phyloP scores from a whole-genome alignment of 768 basidiomycete species.

The Termitomyces sp. region DNA sequence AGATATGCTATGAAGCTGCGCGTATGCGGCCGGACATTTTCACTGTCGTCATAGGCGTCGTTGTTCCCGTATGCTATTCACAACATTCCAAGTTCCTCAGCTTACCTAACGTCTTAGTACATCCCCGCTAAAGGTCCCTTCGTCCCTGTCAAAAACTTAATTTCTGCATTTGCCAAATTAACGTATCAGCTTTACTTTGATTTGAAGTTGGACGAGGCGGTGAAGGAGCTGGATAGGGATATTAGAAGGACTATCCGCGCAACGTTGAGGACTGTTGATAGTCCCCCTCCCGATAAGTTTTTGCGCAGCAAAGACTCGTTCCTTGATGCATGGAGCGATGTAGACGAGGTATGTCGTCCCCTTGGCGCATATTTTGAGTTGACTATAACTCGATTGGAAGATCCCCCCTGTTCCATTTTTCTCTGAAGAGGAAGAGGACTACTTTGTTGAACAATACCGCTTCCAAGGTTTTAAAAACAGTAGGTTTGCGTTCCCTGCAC shows the following conservation, averaged over 20 bases:
- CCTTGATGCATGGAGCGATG: slow-evolving; percentile 47
- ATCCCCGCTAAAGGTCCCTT: slow-evolving; percentile 50
- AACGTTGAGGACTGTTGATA: slow-evolving; percentile 47
- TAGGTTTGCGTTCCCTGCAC: slow-evolving; percentile 26
- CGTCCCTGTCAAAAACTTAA: slow-evolving; percentile 39
- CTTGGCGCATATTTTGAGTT: too few relatives aligned
- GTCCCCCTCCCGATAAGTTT: slow-evolving; percentile 55
- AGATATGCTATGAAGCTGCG: slow-evolving; percentile 65
- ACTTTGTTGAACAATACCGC: slow-evolving; percentile 60
- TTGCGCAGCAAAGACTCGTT: slow-evolving; percentile 47
- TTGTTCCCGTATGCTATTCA: slow-evolving; percentile 49
- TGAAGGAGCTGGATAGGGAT: slow-evolving; percentile 52
- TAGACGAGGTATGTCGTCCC: slow-evolving; percentile 33
- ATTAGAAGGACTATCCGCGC: slow-evolving; percentile 55
- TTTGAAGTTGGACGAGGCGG: slow-evolving; percentile 40
- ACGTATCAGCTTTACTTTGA: slow-evolving; percentile 67
- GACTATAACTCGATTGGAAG: slow-evolving; percentile 26
- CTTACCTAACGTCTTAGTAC: slow-evolving; percentile 40
- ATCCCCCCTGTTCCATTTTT: slow-evolving; percentile 64
- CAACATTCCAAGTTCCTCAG: not conserved
- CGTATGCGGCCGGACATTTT: slow-evolving; percentile 66
- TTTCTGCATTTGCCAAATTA: slow-evolving; percentile 44
- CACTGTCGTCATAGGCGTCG: slow-evolving; percentile 51
- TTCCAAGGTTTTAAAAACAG: slow-evolving; percentile 59
- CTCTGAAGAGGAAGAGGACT: slow-evolving; percentile 59